A percentile compares a stretch with the other conserved stretches of the same genome.
phyloP scores from a whole-genome alignment of 805 yeast species.

The Tetrapisispora taiwanensis region DNA sequence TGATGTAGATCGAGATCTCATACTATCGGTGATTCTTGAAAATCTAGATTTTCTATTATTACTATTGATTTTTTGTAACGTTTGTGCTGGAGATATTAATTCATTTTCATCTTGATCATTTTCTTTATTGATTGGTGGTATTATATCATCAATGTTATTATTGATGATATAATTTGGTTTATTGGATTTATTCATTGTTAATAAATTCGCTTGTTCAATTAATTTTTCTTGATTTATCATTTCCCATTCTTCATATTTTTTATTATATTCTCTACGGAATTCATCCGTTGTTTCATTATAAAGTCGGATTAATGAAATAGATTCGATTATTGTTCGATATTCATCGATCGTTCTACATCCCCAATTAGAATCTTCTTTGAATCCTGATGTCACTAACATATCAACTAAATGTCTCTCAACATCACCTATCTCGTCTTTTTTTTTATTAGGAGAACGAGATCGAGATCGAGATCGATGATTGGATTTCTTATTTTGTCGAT shows the following conservation, averaged over 20 bases:
- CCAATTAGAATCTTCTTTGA: slow-evolving; percentile 58
- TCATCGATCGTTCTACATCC: slow-evolving; percentile 79
- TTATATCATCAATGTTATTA: not conserved
- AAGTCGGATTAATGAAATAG: slow-evolving; percentile 35
- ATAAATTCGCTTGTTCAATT: not conserved
- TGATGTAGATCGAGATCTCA: slow-evolving; percentile 50
- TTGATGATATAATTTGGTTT: not conserved
- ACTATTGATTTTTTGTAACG: not conserved
- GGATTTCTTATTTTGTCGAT: not conserved
- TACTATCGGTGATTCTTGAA: slow-evolving; percentile 50
- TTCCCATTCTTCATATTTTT: slow-evolving; percentile 26
- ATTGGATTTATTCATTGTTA: not conserved
- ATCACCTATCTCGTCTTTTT: slow-evolving; percentile 44
- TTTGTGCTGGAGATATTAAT: not conserved
- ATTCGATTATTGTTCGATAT: slow-evolving; percentile 69
- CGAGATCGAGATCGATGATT: not conserved
- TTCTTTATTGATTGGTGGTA: not conserved
- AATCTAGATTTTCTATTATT: slow-evolving; percentile 40
- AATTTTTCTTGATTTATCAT: slow-evolving; percentile 22
- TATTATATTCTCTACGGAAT: slow-evolving; percentile 15
- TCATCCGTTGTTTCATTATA: slow-evolving; percentile 32
- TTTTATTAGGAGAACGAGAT: slow-evolving; percentile 20
- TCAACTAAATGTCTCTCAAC: slow-evolving; percentile 90
- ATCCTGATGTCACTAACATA: slow-evolving; percentile 86
- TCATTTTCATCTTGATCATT: not conserved